Conservation (phyloP, 2,329 filamentous ascomycete species). For the Venturia oleaginea region DNA sequence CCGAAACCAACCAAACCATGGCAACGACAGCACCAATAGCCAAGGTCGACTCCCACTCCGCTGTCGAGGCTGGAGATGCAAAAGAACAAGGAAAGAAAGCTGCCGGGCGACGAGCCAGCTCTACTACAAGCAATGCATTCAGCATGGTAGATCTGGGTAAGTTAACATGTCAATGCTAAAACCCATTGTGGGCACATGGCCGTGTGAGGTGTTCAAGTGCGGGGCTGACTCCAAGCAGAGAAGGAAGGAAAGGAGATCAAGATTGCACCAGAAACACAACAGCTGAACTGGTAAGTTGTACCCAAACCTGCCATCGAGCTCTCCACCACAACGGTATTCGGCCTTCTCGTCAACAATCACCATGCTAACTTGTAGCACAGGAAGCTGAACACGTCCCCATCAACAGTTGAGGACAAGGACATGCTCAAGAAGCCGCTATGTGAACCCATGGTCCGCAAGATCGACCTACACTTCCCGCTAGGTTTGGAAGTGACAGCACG, state of each 20-base stretch:
- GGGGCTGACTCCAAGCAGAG: conserved; percentile 42
- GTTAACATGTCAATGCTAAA: conserved; percentile 23
- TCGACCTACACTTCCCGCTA: conserved; percentile 84
- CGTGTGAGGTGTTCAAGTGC: conserved; percentile 11
- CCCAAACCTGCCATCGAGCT: neutral
- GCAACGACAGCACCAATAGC: conserved; percentile 31
- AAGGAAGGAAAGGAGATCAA: conserved; percentile 61
- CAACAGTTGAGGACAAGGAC: conserved; percentile 70
- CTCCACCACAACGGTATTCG: conserved; percentile 10
- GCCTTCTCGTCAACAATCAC: neutral
- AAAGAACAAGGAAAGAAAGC: conserved; percentile 38
- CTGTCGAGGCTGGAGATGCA: conserved; percentile 64
- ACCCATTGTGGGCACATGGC: conserved; percentile 7
- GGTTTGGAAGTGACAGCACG: conserved; percentile 81
- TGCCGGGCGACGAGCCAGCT: conserved; percentile 59
- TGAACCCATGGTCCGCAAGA: conserved; percentile 79
- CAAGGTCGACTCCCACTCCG: conserved; percentile 59
- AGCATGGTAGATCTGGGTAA: conserved; percentile 82
- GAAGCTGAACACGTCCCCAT: conserved; percentile 87
- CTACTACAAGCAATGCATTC: conserved; percentile 61
- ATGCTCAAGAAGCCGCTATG: conserved; percentile 74
- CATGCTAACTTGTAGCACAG: conserved; percentile 36
- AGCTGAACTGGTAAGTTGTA: conserved; percentile 70
- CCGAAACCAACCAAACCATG: conserved; percentile 11
- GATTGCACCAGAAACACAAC: conserved; percentile 75